Evolutionary conservation across 768 basidiomycete species (phyloP).

Genomic region (Termitomyces sp.): DNA sequence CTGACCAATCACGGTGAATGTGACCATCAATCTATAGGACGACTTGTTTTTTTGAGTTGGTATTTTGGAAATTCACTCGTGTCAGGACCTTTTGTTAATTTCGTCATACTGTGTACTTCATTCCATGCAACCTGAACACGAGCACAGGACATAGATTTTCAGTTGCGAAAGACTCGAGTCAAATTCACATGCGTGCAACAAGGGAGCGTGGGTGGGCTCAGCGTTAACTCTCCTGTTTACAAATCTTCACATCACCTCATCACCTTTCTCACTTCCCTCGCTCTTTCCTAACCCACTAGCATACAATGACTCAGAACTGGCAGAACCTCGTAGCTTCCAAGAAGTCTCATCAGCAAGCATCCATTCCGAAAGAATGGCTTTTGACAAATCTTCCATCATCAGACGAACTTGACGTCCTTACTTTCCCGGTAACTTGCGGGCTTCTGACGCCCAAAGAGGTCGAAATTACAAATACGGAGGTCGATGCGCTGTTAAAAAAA

Average conservation of each 20-base stretch:
- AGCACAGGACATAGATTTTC: too few species aligned
- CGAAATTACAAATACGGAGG: slow-evolving; percentile 37
- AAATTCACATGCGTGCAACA: background rate
- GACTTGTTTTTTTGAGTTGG: background rate
- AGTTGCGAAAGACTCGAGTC: background rate
- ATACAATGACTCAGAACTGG: slow-evolving; percentile 37
- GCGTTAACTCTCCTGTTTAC: background rate
- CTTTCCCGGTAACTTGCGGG: slow-evolving; percentile 49
- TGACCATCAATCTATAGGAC: background rate
- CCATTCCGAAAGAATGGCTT: slow-evolving; percentile 64
- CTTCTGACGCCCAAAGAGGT: slow-evolving; percentile 49
- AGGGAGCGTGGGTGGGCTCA: background rate
- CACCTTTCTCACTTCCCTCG: background rate
- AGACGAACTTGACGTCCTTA: slow-evolving; percentile 44
- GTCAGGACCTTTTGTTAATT: too few species aligned
- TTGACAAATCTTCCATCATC: slow-evolving; percentile 39
- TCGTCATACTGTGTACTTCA: background rate
- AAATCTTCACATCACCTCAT: background rate
- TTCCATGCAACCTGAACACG: background rate
- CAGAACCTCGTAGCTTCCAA: slow-evolving; percentile 48
- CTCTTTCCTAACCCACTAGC: background rate
- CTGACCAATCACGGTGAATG: background rate
- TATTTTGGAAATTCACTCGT: background rate
- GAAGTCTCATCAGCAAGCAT: slow-evolving; percentile 40
- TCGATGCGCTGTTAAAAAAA: slow-evolving; percentile 42